phyloP scores from a whole-genome alignment of 495 filamentous ascomycete species.

The Neurospora tetrasperma region DNA sequence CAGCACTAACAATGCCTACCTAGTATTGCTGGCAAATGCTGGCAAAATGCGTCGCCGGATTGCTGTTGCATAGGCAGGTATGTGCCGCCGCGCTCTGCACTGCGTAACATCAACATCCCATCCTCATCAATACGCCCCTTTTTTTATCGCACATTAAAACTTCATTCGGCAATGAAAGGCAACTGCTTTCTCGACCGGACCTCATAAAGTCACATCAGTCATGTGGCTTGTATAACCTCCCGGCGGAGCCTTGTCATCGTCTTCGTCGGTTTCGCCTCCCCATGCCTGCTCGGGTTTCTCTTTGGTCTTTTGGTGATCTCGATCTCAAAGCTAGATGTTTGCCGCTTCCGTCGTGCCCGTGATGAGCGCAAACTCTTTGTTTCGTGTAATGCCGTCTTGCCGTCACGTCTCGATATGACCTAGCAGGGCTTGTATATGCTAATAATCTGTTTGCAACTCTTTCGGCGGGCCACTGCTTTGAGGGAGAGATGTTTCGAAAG shows the following conservation, averaged over 20 bases:
- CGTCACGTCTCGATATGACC: background rate
- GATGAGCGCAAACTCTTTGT: background rate
- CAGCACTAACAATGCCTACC: background rate
- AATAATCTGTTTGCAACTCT: background rate
- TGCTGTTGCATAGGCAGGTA: background rate
- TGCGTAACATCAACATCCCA: background rate
- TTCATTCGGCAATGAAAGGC: background rate
- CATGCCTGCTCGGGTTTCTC: background rate
- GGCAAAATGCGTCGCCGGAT: background rate
- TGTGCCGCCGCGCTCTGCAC: background rate
- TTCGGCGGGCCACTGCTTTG: background rate
- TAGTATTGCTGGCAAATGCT: background rate
- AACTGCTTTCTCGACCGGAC: background rate
- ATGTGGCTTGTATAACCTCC: background rate
- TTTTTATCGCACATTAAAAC: background rate
- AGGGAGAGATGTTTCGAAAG: background rate
- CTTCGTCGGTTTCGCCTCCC: background rate
- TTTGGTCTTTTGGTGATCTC: background rate
- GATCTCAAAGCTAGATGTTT: background rate
- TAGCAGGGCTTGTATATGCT: background rate
- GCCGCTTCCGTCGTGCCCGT: background rate
- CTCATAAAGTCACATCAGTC: background rate
- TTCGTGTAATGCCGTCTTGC: background rate
- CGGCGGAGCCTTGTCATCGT: background rate
- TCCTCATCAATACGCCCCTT: background rate